A percentile compares a stretch with the other conserved stretches of the same genome.
phyloP scores from a whole-genome alignment of 495 filamentous ascomycete species.

The Talaromyces trachyspermus region DNA sequence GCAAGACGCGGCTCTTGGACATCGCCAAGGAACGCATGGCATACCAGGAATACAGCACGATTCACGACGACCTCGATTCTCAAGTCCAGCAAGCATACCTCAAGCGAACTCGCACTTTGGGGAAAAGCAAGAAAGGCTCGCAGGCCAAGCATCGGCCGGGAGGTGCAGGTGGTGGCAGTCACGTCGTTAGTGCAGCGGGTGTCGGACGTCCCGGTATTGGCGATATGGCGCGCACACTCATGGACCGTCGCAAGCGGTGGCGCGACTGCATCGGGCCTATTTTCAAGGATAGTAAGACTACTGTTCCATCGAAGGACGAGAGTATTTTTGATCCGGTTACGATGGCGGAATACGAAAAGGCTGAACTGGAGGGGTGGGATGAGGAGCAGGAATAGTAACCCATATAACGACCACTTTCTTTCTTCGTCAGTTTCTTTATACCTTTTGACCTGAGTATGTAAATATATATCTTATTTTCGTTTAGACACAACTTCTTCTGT shows the following conservation, averaged over 20 bases:
- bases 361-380: conserved; percentile 69
- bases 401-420: background rate
- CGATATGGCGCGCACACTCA: conserved; percentile 77
- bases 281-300: conserved; percentile 66
- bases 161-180: conserved; percentile 47
- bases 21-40: conserved; percentile 87
- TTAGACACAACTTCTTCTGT: too few relatives aligned
- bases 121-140: conserved; percentile 76
- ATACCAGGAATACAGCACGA: conserved; percentile 90
- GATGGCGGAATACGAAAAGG: conserved; percentile 53
- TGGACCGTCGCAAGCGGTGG: conserved; percentile 85
- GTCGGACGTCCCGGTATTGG: conserved; percentile 75
- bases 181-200: conserved; percentile 41
- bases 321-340: conserved; percentile 57
- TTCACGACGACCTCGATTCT: conserved; percentile 90
- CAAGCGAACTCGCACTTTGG: conserved; percentile 90
- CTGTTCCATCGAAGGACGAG: conserved; percentile 45
- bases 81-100: conserved; percentile 94
- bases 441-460: too few relatives aligned
- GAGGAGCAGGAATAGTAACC: conserved; percentile 53
- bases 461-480: too few relatives aligned
- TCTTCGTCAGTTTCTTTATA: too few relatives aligned
- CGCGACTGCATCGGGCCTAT: conserved; percentile 79
- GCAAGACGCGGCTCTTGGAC: conserved; percentile 77
- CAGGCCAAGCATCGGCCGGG: conserved; percentile 66